Evolutionary conservation across 768 basidiomycete genomes (phyloP), one percentile per base, ranked within the genome.

Genomic region (Rhodotorula kratochvilovae): DNA sequence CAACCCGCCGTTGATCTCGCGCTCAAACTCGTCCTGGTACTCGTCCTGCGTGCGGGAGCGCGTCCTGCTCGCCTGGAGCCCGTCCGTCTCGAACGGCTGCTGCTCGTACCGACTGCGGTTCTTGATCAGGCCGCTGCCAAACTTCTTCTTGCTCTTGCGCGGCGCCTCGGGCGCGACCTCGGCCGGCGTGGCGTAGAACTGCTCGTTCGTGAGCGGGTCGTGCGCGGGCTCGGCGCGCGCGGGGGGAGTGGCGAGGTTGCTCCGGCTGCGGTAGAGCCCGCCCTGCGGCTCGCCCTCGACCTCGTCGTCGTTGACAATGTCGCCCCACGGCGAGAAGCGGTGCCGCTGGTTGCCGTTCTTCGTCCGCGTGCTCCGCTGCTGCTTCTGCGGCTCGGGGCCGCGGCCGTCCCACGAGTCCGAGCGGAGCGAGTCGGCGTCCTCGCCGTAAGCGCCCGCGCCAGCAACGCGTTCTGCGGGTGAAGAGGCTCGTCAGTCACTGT

Each of bases 21-120:
- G 36, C 61, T 75, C 73, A 42, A 71, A 75, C 17, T 71, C 73
- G 61, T 71, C 73, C 58, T 71, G 67, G 67, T 59, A 75, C 53
- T 65, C 67, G 53, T 50, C 48, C 23, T 13, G 25, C 23, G 61
- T 69, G n/a, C 53, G 51, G 2, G 53, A 33, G 36, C 64, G 56
- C 5, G 33, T 43, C 25, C 55, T 45, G 33, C 33, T n/a, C 33
- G 19, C 36, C n/a, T 23, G 29, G 29, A 39, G 21, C 35, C 56
- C 63, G 31, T 13, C 17, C 45, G 64, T 43, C 46, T 66, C 64
- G 56, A 66, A 66, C 35, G 64, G 64, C 56, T 66, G 64, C 56
- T 66, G 64, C 48, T 66, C 64, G 56, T 68, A 68, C 42, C 56
- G 45, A 25, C 61, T 57, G 11, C 61, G 54, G 67, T 61, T 63